These are phyloP conservation scores for Nicotiana benthamiana DNA, from an alignment of 257 asterid genomes.

Conservation along the genomic window DNA sequence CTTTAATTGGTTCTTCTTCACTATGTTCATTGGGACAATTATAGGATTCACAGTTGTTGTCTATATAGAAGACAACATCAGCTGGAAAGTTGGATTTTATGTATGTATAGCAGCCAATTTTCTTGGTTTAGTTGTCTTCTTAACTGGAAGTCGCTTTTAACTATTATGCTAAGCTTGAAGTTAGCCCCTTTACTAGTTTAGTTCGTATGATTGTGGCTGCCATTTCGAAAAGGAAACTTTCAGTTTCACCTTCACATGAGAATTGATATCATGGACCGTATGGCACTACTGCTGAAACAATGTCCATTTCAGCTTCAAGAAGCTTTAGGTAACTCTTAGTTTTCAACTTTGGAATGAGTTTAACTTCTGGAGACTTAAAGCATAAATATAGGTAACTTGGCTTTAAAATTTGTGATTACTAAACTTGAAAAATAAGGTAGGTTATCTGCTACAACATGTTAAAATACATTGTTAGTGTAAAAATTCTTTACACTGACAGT, in stretches of 20 bases:
- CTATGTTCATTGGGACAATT: neutral
- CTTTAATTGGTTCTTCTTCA: constrained; percentile 21
- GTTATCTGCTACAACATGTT: too few relatives aligned
- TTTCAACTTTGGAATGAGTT: neutral
- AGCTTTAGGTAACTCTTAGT: neutral
- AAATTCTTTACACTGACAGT: too few relatives aligned
- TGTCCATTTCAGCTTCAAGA: neutral
- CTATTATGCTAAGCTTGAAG: constrained; percentile 20
- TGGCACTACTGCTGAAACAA: neutral
- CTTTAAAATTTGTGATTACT: too few relatives aligned
- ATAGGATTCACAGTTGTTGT: constrained; percentile 15
- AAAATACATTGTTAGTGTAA: too few relatives aligned
- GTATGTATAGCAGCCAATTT: neutral
- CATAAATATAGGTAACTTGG: too few relatives aligned
- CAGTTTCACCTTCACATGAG: neutral
- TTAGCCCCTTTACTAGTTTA: constrained; percentile 48
- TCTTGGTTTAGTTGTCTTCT: constrained; percentile 12
- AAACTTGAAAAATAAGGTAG: too few relatives aligned
- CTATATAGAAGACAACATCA: constrained; percentile 14
- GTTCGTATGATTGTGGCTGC: constrained; percentile 42
- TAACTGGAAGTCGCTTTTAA: constrained; percentile 15
- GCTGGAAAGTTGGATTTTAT: constrained; percentile 18
- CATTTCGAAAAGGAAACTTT: constrained; percentile 22
- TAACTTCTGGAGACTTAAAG: too few relatives aligned
- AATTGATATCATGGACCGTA: neutral